A percentile compares a stretch with the other conserved stretches of the same genome.
phyloP scores from a whole-genome alignment of 257 asterid genomes.

The Coffea eugenioides region DNA sequence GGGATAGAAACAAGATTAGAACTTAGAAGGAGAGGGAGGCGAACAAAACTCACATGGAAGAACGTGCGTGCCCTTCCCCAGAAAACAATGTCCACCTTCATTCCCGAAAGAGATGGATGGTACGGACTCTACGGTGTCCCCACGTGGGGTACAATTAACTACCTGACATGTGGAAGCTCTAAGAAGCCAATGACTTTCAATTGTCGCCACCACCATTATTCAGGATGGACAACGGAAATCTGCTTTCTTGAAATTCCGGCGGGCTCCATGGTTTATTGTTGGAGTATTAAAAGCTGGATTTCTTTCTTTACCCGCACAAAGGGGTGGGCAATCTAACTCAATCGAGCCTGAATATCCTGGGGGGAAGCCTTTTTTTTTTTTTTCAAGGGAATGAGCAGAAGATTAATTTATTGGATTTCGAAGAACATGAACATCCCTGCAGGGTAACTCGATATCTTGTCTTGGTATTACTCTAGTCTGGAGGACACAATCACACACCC shows the following conservation, averaged over 20 bases:
- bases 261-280: too few relatives aligned
- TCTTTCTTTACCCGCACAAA: too few relatives aligned
- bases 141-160: constrained; percentile 15
- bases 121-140: constrained; percentile 24
- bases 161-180: constrained; percentile 12
- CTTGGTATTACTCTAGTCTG: background rate
- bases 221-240: background rate
- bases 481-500: background rate
- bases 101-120: background rate
- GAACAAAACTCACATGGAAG: constrained; percentile 30
- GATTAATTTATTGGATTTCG: too few relatives aligned
- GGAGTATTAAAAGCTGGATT: background rate
- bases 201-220: background rate
- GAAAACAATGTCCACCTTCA: background rate
- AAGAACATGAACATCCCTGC: background rate
- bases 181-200: background rate
- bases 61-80: constrained; percentile 24
- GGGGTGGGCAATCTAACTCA: too few relatives aligned
- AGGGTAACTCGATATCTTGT: too few relatives aligned
- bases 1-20: background rate
- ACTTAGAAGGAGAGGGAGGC: background rate
- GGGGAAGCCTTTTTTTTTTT: too few relatives aligned
- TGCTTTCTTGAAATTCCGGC: constrained; percentile 2
- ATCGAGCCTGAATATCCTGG: too few relatives aligned
- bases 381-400: too few relatives aligned